phyloP scores from a whole-genome alignment of 345 rosid species.

The Linum tenue region DNA sequence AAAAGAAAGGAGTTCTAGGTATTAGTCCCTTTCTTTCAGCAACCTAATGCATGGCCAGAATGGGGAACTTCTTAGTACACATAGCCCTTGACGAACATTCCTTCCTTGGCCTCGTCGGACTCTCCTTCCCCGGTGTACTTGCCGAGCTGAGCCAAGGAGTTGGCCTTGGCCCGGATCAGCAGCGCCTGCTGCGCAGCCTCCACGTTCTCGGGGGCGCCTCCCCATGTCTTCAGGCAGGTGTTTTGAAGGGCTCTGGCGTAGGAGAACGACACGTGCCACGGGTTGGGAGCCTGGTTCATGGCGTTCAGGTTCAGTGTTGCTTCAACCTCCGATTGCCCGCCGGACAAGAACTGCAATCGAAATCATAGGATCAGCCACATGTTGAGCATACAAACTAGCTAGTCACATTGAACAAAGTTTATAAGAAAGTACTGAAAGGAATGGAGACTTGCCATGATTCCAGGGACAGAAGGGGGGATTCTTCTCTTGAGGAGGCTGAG shows the following conservation, averaged over 20 bases:
- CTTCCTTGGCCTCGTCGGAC: constrained; percentile 88
- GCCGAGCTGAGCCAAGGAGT: constrained; percentile 93
- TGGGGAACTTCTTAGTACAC: constrained; percentile 28
- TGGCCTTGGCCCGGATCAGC: constrained; percentile 69
- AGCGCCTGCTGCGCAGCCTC: constrained; percentile 65
- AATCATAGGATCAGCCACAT: neutral
- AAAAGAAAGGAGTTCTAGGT: too few relatives aligned
- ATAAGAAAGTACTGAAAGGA: neutral
- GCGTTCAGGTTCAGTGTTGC: constrained; percentile 95
- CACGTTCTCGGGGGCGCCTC: constrained; percentile 78
- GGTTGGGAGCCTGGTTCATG: constrained; percentile 83
- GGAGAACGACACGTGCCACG: constrained; percentile 97
- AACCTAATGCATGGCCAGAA: too few relatives aligned
- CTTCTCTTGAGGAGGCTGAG: constrained; percentile 84
- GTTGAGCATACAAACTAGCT: neutral
- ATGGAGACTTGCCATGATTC: constrained; percentile 76
- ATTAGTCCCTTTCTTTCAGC: too few relatives aligned
- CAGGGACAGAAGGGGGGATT: constrained; percentile 93
- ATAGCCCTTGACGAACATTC: constrained; percentile 87
- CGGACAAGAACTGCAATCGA: constrained; percentile 76
- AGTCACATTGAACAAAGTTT: neutral
- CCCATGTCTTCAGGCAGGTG: constrained; percentile 93
- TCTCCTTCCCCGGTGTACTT: constrained; percentile 86
- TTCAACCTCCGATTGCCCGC: constrained; percentile 97
- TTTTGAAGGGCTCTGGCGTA: constrained; percentile 95